A percentile compares a stretch with the other conserved stretches of the same genome.
Evolutionary conservation across 441 rosid genomes (phyloP).

Genomic region (Euphorbia corollata): DNA sequence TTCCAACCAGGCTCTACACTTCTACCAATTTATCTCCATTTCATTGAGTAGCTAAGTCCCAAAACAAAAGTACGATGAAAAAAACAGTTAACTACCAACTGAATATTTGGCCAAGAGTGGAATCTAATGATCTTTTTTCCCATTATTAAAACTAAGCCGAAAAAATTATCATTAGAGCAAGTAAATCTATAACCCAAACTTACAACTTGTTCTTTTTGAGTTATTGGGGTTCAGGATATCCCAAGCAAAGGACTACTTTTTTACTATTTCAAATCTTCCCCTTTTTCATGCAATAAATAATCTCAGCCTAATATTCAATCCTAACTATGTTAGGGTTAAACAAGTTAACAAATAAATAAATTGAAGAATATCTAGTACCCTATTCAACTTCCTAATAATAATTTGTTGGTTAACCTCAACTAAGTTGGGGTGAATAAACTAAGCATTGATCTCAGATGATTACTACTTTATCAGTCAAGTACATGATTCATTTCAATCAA

Average conservation of each 20-base stretch:
- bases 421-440: background rate
- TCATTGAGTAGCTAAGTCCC: background rate
- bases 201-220: background rate
- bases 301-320: background rate
- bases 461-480: background rate
- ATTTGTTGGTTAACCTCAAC: background rate
- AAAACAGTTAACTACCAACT: background rate
- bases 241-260: background rate
- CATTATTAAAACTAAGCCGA: background rate
- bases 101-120: background rate
- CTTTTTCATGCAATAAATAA: conserved; percentile 3
- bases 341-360: background rate
- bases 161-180: background rate
- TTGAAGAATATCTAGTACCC: background rate
- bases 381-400: background rate
- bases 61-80: background rate
- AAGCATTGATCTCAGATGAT: background rate
- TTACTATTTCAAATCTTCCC: background rate
- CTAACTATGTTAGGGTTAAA: background rate
- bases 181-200: background rate
- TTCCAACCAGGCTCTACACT: background rate
- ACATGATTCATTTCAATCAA: background rate
- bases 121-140: background rate
- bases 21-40: too few species aligned
- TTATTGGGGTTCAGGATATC: background rate